These are phyloP conservation scores for Pythium monospermum DNA, from an alignment of 352 stramenopile genomes.

Conservation along the genomic window DNA sequence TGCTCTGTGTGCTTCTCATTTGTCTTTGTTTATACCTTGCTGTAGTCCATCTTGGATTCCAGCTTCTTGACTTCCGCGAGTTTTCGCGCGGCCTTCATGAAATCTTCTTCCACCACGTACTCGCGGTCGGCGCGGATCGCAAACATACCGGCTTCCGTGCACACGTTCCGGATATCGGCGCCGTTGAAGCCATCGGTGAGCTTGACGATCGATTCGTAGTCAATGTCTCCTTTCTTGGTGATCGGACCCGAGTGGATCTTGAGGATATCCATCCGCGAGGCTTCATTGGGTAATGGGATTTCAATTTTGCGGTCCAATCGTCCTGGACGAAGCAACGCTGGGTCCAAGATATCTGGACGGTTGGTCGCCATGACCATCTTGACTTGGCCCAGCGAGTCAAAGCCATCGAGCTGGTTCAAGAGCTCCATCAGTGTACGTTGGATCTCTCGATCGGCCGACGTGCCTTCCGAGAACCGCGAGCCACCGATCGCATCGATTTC, in stretches of 20 bases:
- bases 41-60: constrained; percentile 99
- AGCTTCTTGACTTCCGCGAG: constrained; percentile 99
- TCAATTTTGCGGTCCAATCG: constrained; percentile 99
- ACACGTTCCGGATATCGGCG: constrained; percentile 99
- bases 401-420: constrained; percentile 99
- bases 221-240: constrained; percentile 98
- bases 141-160: constrained; percentile 95
- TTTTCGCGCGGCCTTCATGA: constrained; percentile 99
- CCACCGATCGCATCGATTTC: constrained; percentile 99
- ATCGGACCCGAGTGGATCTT: constrained; percentile 99
- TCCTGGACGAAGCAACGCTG: constrained; percentile 95
- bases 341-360: constrained; percentile 98
- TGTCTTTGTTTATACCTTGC: constrained; percentile 92
- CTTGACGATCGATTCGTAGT: constrained; percentile 99
- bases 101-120: constrained; percentile 99
- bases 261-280: constrained; percentile 97
- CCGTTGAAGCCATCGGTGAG: constrained; percentile 99
- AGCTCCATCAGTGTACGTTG: constrained; percentile 99
- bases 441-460: constrained; percentile 96
- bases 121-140: constrained; percentile 98
- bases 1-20: background rate
- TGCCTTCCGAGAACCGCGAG: constrained; percentile 97
- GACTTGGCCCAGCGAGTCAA: constrained; percentile 96
- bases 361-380: constrained; percentile 99
- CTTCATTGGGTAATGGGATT: constrained; percentile 99